Evolutionary conservation across 768 basidiomycete species (phyloP).

Genomic region (Tephrocybe sp.): DNA sequence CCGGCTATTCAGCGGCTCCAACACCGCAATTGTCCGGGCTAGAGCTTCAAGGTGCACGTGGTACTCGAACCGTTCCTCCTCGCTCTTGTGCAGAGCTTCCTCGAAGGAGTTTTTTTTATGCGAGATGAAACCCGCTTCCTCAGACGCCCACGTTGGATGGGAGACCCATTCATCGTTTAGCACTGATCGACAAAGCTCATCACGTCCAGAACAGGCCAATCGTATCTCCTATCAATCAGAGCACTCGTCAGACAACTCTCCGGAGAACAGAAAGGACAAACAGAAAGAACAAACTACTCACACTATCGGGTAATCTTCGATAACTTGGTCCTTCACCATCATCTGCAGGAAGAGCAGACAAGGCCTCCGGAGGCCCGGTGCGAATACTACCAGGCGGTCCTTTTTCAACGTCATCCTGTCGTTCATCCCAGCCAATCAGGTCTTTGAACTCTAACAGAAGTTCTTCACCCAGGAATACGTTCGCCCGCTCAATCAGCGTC

Average conservation of each 20-base stretch:
- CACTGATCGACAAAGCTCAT: constrained; percentile 91
- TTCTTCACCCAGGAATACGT: constrained; percentile 79
- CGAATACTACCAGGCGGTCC: constrained; percentile 79
- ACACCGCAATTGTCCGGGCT: constrained; percentile 81
- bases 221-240: constrained; percentile 68
- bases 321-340: constrained; percentile 94
- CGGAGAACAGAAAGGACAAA: neutral
- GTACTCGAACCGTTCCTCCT: constrained; percentile 98
- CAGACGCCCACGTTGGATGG: constrained; percentile 97
- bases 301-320: constrained; percentile 81
- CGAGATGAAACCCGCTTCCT: constrained; percentile 89
- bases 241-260: neutral
- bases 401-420: constrained; percentile 54
- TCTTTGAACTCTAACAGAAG: constrained; percentile 83
- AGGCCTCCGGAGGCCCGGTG: constrained; percentile 71
- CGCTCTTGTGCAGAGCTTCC: constrained; percentile 92
- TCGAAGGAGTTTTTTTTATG: constrained; percentile 98
- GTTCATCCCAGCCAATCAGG: constrained; percentile 77
- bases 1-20: constrained; percentile 83
- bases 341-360: constrained; percentile 75
- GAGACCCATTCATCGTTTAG: constrained; percentile 98
- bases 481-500: constrained; percentile 77
- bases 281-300: constrained; percentile 41
- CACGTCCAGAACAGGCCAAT: constrained; percentile 90
- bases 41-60: constrained; percentile 94